phyloP scores from a whole-genome alignment of 371 early-diverging fungal genomes.

The Conidiobolus incongruus region DNA sequence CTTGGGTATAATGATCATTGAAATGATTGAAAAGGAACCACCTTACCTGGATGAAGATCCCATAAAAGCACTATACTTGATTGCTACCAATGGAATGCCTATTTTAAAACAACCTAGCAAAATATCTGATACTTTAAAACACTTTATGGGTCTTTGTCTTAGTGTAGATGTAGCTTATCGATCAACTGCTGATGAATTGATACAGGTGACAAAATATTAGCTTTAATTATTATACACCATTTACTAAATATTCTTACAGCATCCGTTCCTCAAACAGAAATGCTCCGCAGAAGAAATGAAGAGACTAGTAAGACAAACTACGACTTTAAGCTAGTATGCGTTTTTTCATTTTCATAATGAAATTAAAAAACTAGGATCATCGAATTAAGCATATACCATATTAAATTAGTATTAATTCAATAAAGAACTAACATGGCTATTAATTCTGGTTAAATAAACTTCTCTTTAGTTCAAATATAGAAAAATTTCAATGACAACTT shows the following conservation, averaged over 20 bases:
- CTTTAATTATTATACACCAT: not conserved
- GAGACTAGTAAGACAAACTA: not conserved
- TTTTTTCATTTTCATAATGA: too few species aligned
- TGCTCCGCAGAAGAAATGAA: not conserved
- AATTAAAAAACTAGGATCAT: too few species aligned
- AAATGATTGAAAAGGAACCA: slow-evolving; percentile 94
- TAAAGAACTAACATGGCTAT: too few species aligned
- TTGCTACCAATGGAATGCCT: slow-evolving; percentile 94
- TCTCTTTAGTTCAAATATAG: too few species aligned
- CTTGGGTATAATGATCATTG: slow-evolving; percentile 86
- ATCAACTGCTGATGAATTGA: slow-evolving; percentile 53
- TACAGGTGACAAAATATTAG: slow-evolving; percentile 4
- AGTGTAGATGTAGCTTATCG: slow-evolving; percentile 76
- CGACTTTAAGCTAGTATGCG: too few species aligned
- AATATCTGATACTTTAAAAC: slow-evolving; percentile 59
- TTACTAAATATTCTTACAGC: not conserved
- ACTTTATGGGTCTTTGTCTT: slow-evolving; percentile 68
- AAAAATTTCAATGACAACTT: too few species aligned
- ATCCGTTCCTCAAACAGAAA: slow-evolving; percentile 3
- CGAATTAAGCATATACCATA: too few species aligned
- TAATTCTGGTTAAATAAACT: too few species aligned
- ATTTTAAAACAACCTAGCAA: slow-evolving; percentile 69
- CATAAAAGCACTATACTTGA: slow-evolving; percentile 81
- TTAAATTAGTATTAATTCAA: too few species aligned
- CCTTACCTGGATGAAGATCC: slow-evolving; percentile 93